Percentiles rank a stretch among this genome's conserved stretches.
Evolutionary conservation across 2,329 filamentous ascomycete species (phyloP).

Genomic region (Paecilomyces dactylethromorphus): DNA sequence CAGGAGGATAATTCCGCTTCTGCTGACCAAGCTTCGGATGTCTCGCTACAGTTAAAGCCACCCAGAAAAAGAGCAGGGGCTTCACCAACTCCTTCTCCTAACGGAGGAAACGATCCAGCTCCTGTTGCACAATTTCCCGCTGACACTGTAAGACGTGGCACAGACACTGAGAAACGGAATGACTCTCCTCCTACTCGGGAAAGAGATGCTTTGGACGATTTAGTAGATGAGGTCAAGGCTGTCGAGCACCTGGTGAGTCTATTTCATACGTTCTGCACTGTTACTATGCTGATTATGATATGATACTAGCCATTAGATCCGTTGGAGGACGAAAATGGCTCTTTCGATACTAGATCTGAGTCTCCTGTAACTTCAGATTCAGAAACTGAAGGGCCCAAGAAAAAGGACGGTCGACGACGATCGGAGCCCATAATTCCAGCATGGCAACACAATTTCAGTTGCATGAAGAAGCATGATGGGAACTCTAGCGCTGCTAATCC

Average conservation of each 20-base stretch:
- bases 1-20: slow-evolving; percentile 7
- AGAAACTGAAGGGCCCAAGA: slow-evolving; percentile 7
- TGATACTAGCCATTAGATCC: slow-evolving; percentile 25
- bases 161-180: slow-evolving; percentile 1
- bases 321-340: slow-evolving; percentile 17
- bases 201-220: slow-evolving; percentile 55
- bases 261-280: neutral
- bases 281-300: slow-evolving; percentile 9
- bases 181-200: slow-evolving; percentile 10
- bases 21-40: neutral
- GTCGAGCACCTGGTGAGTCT: slow-evolving; percentile 49
- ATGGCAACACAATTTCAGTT: slow-evolving; percentile 46
- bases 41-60: slow-evolving; percentile 24
- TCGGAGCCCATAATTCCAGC: slow-evolving; percentile 7
- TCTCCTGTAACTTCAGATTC: slow-evolving; percentile 10
- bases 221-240: slow-evolving; percentile 57
- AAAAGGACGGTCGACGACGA: slow-evolving; percentile 5
- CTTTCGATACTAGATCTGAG: slow-evolving; percentile 9
- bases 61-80: slow-evolving; percentile 10
- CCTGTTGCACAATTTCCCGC: slow-evolving; percentile 1
- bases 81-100: slow-evolving; percentile 12
- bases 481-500: slow-evolving; percentile 50
- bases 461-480: slow-evolving; percentile 52
- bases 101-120: slow-evolving; percentile 1
- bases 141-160: neutral